Base-by-base conservation (phyloP, 2,329 filamentous ascomycete genomes). In the Aspergillus vadensis region DNA sequence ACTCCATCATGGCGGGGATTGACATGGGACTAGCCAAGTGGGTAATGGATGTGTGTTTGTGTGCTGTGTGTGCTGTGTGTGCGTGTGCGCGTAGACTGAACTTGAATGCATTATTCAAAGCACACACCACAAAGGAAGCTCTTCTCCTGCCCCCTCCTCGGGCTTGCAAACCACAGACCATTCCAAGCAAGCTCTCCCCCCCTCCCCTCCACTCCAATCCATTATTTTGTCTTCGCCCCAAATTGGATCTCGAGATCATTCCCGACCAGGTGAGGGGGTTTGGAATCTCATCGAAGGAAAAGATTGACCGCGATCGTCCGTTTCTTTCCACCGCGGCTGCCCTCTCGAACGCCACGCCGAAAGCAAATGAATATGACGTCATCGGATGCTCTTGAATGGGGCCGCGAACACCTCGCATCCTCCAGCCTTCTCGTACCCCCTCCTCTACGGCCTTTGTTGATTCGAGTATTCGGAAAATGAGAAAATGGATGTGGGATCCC, bases 341-440 rank as follows among this genome's bases (percentile, higher is more conserved):
- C 36, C n/a, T 54, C 27, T 41, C 21, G 7, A 30, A 32, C 39
- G 23, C 39, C 39, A 23, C 39, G 19, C 36, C 47, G 17, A 52
- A 50, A 8, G 17, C 30, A 14, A 36, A 17, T 5, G 32, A 15
- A 14, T 25, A 52, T 58, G 55, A 58, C 55, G 55, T 58, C 55
- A 52, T 52, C 41, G 47, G 12, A 36, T 36, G 32, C 32, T 36
- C 32, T 36, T 36, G 32, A 36, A 36, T 36, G 32, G 32, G 38
- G 23, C 14, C 12, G 25, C 27, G 21, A 27, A 15, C 52, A 55
- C 25, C 17, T 55, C 21, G 39, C 52, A 55, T 30, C 19, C 32
- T 30, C 9, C 52, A 55, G n/a, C 21, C 41, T 44, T 52, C 50
- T 36, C 50, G 8, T 15, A 27, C 44, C 23, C 7, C 47, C 23